Conservation (phyloP, 345 rosid species). For the Heritiera littoralis region DNA sequence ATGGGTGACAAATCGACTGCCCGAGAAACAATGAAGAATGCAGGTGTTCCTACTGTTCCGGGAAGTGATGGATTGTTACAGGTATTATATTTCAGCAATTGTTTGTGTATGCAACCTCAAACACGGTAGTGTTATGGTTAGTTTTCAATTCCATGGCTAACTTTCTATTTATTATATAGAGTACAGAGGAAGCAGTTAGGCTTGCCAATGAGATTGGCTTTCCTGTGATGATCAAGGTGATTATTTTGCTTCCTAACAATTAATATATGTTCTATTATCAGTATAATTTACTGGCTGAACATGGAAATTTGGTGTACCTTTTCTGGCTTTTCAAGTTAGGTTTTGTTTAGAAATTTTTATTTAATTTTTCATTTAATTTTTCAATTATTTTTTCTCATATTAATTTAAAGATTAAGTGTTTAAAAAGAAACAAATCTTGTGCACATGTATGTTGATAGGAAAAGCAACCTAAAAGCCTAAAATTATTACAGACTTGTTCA, state of each 20-base stretch:
- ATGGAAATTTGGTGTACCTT: neutral
- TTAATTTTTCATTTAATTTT: neutral
- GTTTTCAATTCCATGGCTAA: neutral
- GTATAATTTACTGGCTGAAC: conserved; percentile 13
- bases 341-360: neutral
- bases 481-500: neutral
- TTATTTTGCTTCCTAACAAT: neutral
- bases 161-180: conserved; percentile 53
- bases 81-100: conserved; percentile 41
- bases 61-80: conserved; percentile 95
- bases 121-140: neutral
- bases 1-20: conserved; percentile 99
- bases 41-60: conserved; percentile 97
- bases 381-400: neutral
- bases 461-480: neutral
- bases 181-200: conserved; percentile 85
- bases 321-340: neutral
- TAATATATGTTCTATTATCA: neutral
- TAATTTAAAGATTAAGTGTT: neutral
- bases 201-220: conserved; percentile 87
- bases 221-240: conserved; percentile 99
- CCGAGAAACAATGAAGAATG: conserved; percentile 98
- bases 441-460: neutral
- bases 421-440: neutral
- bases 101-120: conserved; percentile 12